These are phyloP conservation scores for Suhomyces coccinellae DNA, from an alignment of 1,139 yeast species.

Conservation along the genomic window DNA sequence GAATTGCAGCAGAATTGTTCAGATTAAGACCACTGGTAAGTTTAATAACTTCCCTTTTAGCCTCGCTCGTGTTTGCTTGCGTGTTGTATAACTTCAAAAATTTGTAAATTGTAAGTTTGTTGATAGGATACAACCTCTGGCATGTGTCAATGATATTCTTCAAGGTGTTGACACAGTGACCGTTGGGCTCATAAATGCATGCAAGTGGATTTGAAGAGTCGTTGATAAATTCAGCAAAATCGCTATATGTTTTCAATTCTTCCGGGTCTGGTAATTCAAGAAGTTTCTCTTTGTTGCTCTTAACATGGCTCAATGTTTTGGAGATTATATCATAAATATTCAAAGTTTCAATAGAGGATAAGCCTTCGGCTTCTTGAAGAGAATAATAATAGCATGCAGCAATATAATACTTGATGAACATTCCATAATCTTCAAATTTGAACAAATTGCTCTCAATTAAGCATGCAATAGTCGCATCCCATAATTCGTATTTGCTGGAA, in stretches of 20 bases:
- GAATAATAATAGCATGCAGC: slow-evolving; percentile 29
- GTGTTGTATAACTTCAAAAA: slow-evolving; percentile 33
- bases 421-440: slow-evolving; percentile 14
- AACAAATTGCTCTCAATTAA: slow-evolving; percentile 17
- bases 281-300: slow-evolving; percentile 5
- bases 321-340: slow-evolving; percentile 32
- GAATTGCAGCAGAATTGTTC: slow-evolving; percentile 32
- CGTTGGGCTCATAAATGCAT: slow-evolving; percentile 25
- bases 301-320: slow-evolving; percentile 21
- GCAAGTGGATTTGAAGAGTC: slow-evolving; percentile 17
- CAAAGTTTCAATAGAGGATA: slow-evolving; percentile 31
- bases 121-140: slow-evolving; percentile 43
- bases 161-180: slow-evolving; percentile 22
- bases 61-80: slow-evolving; percentile 14
- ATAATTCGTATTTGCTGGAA: slow-evolving; percentile 23
- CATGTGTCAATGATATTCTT: slow-evolving; percentile 35
- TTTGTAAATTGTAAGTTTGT: slow-evolving; percentile 39
- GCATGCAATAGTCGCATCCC: slow-evolving; percentile 27
- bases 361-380: slow-evolving; percentile 3
- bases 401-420: slow-evolving; percentile 24
- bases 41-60: slow-evolving; percentile 28
- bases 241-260: background rate
- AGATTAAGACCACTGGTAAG: slow-evolving; percentile 34
- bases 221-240: slow-evolving; percentile 3
- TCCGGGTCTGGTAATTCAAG: background rate